Evolutionary conservation across 2,329 filamentous ascomycete genomes (phyloP).

Genomic region (Sclerotinia borealis): DNA sequence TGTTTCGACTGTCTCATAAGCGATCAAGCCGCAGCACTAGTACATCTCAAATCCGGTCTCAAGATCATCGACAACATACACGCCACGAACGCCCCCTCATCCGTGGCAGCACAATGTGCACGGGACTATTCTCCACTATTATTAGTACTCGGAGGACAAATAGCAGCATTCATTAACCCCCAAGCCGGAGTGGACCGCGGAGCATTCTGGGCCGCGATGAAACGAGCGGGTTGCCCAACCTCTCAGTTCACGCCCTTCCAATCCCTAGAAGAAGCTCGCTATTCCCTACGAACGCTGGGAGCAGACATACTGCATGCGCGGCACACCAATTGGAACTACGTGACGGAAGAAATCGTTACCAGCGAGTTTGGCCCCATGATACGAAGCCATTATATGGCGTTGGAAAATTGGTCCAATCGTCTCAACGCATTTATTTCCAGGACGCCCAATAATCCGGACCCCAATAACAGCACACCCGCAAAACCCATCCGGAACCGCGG

Average conservation of each 20-base stretch:
- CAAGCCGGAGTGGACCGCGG: slow-evolving; percentile 19
- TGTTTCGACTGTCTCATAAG: slow-evolving; percentile 48
- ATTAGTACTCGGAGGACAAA: slow-evolving; percentile 26
- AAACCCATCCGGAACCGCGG: slow-evolving; percentile 37
- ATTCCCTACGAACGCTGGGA: slow-evolving; percentile 51
- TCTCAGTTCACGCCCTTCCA: slow-evolving; percentile 35
- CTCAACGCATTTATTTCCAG: slow-evolving; percentile 18
- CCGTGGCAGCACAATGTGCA: slow-evolving; percentile 20
- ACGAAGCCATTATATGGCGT: slow-evolving; percentile 44
- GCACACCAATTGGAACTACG: slow-evolving; percentile 27
- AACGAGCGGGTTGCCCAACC: slow-evolving; percentile 15
- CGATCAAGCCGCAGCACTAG: slow-evolving; percentile 27
- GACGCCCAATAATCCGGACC: background rate
- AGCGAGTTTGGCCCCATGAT: slow-evolving; percentile 45
- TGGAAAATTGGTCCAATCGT: slow-evolving; percentile 20
- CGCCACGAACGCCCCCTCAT: slow-evolving; percentile 10
- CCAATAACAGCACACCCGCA: background rate
- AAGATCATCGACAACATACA: slow-evolving; percentile 27
- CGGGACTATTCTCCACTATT: slow-evolving; percentile 24
- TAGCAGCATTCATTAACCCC: slow-evolving; percentile 26
- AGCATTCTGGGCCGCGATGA: slow-evolving; percentile 22
- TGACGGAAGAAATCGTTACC: slow-evolving; percentile 33
- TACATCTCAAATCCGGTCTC: slow-evolving; percentile 28
- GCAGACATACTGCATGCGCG: slow-evolving; percentile 49
- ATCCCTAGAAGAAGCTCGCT: slow-evolving; percentile 48